Base-by-base conservation (phyloP, 441 rosid genomes). In the Heliophila coronopifolia region DNA sequence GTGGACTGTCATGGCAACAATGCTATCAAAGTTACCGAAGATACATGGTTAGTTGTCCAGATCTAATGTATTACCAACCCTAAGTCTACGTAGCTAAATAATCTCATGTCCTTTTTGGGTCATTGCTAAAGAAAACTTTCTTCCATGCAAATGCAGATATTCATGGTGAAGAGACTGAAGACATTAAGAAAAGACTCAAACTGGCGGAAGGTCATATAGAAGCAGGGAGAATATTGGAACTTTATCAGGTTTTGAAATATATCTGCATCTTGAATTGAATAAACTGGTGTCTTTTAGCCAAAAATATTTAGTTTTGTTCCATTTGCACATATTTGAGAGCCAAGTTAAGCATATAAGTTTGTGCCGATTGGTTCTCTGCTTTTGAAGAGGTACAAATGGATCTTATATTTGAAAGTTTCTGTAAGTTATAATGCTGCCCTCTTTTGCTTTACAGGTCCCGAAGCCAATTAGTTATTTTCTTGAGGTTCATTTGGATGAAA, bases 121-220 rank as follows among this genome's bases (percentile, higher is more conserved):
- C 51, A 50, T 59, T 52, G 36, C 45, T 50, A 28, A 66, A 30
- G 36, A 23, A 42, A 43, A 40, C 33, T 43, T 61, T 41, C 58
- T 54, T 67, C 49, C 42, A 64, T 70, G 34, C 75, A 78, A 38
- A 62, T 75, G 54, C 62, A 58, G 84, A 70, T 68, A 56, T 42
- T 20, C 54, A 33, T 63, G 56, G 52, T 48, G 63, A 69, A 59
- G 76, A 55, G 59, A 73, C 86, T 48, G 63, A 69, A 59, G 76
- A 55, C 61, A 73, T 89, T 69, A 82, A 73, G 72, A 75, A 65
- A 66, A 79, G 79, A 64, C 71, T 77, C 27, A 86, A 75, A 72
- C 61, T 69, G 67, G 93, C 93, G 6, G 91, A 84, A 73, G 85
- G 79, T 42, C 96, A 93, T 70, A 66, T 86, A 62, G 99, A 93